Conservation (phyloP, 768 basidiomycete species). For the Piloderma croceum region DNA sequence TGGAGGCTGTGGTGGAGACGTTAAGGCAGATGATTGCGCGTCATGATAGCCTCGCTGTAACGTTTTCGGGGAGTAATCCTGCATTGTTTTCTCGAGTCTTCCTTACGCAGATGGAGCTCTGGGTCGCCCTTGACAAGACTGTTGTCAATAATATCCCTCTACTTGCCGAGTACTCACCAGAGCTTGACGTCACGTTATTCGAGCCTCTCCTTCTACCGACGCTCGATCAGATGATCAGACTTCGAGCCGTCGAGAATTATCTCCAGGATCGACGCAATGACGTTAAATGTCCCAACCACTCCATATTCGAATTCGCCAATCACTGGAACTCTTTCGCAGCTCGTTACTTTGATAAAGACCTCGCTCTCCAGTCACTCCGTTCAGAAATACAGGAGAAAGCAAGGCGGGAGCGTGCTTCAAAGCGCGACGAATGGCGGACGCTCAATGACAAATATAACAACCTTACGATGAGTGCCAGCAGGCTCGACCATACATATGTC, state of each 20-base stretch:
- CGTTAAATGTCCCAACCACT: too few species aligned
- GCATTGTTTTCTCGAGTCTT: constrained; percentile 2
- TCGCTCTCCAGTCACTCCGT: too few species aligned
- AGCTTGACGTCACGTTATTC: constrained; percentile 22
- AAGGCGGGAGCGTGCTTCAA: too few species aligned
- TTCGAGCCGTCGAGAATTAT: not conserved
- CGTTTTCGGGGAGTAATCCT: not conserved
- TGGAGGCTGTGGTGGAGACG: too few species aligned
- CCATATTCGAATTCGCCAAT: too few species aligned
- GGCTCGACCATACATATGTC: not conserved
- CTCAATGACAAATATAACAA: not conserved
- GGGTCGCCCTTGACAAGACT: constrained; percentile 31
- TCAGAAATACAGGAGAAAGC: too few species aligned
- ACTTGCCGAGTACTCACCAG: constrained; percentile 28
- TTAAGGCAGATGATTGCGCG: too few species aligned
- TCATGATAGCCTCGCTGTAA: too few species aligned
- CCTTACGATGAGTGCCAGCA: not conserved
- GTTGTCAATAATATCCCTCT: constrained; percentile 18
- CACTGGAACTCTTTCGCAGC: too few species aligned
- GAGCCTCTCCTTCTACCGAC: constrained; percentile 22
- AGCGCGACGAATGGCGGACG: too few species aligned
- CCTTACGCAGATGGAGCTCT: constrained; percentile 24
- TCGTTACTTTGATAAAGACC: too few species aligned
- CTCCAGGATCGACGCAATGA: too few species aligned
- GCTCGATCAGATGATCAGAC: not conserved